Conservation (phyloP, 78 protist species). For the Abeoforma whisleri region DNA sequence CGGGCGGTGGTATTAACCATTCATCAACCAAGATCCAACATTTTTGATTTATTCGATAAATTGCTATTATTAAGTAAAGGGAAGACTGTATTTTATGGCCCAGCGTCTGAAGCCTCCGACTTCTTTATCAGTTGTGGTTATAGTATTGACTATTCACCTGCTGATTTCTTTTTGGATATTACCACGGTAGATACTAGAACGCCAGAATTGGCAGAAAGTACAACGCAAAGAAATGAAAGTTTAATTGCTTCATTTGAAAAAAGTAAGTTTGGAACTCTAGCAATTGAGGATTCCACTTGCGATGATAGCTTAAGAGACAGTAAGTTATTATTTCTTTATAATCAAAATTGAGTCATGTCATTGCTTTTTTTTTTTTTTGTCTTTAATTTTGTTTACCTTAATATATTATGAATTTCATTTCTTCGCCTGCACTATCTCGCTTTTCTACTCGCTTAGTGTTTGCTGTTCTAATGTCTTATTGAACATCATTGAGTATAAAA, state of each 20-base stretch:
- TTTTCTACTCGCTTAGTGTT: too few species aligned
- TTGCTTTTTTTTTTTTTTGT: too few species aligned
- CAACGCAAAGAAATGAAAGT: neutral
- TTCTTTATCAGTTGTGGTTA: neutral
- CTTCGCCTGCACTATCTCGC: too few species aligned
- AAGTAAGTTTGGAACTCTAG: neutral
- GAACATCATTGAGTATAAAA: too few species aligned
- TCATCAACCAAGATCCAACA: constrained; percentile 9
- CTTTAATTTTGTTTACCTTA: too few species aligned
- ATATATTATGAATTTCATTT: too few species aligned
- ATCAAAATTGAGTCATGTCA: too few species aligned
- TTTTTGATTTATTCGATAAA: neutral
- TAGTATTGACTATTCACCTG: neutral
- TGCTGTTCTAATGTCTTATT: too few species aligned
- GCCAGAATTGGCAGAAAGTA: neutral
- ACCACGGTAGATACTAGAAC: constrained; percentile 1
- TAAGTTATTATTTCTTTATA: too few species aligned
- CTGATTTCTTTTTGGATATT: neutral
- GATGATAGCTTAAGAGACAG: too few species aligned
- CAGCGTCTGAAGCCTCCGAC: neutral
- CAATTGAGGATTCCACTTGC: neutral
- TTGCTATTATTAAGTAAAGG: neutral
- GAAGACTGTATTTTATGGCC: neutral
- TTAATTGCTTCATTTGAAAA: neutral
- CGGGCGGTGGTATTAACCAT: neutral